Conservation (phyloP, 345 rosid species). For the Sisymbrium altissimum region DNA sequence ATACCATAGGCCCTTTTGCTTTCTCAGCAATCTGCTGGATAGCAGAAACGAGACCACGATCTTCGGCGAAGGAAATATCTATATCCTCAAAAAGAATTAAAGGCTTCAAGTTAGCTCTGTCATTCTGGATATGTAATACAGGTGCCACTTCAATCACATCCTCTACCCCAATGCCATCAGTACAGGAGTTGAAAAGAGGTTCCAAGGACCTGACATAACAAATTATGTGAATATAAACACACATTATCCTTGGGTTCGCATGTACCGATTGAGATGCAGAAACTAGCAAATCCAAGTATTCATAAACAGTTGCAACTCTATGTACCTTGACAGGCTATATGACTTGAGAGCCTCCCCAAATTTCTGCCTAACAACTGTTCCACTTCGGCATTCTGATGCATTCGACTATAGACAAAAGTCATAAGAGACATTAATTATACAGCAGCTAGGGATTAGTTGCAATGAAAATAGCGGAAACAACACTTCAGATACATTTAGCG, state of each 20-base stretch:
- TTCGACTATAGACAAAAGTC: conserved; percentile 47
- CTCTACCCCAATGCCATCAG: conserved; percentile 33
- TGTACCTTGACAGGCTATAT: conserved; percentile 63
- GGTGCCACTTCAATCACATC: conserved; percentile 44
- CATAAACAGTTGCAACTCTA: conserved; percentile 18
- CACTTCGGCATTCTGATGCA: conserved; percentile 86
- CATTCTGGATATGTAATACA: conserved; percentile 29
- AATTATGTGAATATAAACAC: conserved; percentile 17
- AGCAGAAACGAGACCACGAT: conserved; percentile 83
- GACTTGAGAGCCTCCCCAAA: conserved; percentile 84
- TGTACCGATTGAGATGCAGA: conserved; percentile 1
- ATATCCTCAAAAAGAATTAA: conserved; percentile 95
- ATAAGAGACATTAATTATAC: background rate
- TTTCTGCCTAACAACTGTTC: conserved; percentile 71
- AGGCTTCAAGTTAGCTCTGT: conserved; percentile 47
- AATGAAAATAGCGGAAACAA: background rate
- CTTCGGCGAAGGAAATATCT: conserved; percentile 77
- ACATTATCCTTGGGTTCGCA: background rate
- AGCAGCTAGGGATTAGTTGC: background rate
- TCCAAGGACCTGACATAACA: conserved; percentile 62
- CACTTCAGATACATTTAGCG: background rate
- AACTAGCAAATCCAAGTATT: conserved; percentile 13
- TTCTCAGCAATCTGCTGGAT: conserved; percentile 83
- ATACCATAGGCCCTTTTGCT: conserved; percentile 83
- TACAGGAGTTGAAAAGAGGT: conserved; percentile 37